A percentile compares a stretch with the other conserved stretches of the same genome.
Conservation (phyloP, 1,284 basidiomycete species). For the Puccinia polysora region DNA sequence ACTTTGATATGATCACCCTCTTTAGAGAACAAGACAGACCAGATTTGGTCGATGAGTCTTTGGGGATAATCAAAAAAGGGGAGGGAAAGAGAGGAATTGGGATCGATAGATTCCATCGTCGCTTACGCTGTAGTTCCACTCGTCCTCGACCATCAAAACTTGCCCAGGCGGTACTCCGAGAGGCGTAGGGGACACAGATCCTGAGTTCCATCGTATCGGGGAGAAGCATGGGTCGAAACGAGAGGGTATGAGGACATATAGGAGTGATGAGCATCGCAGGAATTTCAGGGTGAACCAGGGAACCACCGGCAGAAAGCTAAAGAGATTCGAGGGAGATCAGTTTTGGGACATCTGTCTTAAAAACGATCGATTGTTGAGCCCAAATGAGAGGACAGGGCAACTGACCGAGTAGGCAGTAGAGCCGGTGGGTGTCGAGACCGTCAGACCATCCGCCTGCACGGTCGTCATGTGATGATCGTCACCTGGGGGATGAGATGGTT, state of each 20-base stretch:
- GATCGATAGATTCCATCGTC: background rate
- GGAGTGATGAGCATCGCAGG: constrained; percentile 94
- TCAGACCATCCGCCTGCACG: constrained; percentile 94
- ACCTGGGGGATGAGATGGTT: constrained; percentile 58
- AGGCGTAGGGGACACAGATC: constrained; percentile 97
- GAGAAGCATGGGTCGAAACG: constrained; percentile 95
- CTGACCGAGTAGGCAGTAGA: constrained; percentile 94
- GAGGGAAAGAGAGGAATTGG: too few relatives aligned
- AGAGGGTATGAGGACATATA: constrained; percentile 96
- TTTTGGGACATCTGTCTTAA: background rate
- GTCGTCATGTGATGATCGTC: constrained; percentile 99
- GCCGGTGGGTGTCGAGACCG: constrained; percentile 92
- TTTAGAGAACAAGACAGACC: background rate
- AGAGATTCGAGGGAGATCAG: too few relatives aligned
- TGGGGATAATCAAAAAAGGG: too few relatives aligned
- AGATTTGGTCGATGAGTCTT: too few relatives aligned
- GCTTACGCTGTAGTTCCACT: constrained; percentile 73
- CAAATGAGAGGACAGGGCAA: too few relatives aligned
- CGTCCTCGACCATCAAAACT: constrained; percentile 96
- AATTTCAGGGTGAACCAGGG: constrained; percentile 94
- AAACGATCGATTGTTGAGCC: background rate
- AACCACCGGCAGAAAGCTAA: constrained; percentile 91
- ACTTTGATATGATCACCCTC: constrained; percentile 99
- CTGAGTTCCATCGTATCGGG: constrained; percentile 98
- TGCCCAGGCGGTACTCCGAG: constrained; percentile 95